A percentile compares a stretch with the other conserved stretches of the same genome.
Evolutionary conservation across 2,329 filamentous ascomycete species (phyloP).

Genomic region (Metarhizium anisopliae): DNA sequence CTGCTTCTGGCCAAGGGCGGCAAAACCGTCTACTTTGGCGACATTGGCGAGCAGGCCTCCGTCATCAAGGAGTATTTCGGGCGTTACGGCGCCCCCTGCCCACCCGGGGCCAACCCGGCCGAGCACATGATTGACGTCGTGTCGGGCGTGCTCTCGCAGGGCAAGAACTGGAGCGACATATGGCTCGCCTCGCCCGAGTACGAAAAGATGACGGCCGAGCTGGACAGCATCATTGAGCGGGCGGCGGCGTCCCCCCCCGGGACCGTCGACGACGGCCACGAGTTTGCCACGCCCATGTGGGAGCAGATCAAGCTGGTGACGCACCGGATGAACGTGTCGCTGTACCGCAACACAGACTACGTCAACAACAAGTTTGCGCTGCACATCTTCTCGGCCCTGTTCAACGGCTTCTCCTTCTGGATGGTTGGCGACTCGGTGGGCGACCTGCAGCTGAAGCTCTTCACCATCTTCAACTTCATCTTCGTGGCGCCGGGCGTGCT

Average conservation of each 20-base stretch:
- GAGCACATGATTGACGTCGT: conserved; percentile 65
- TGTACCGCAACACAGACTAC: conserved; percentile 58
- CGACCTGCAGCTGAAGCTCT: conserved; percentile 45
- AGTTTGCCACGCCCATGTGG: conserved; percentile 58
- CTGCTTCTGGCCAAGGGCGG: conserved; percentile 57
- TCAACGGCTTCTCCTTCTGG: conserved; percentile 56
- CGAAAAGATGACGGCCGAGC: conserved; percentile 46
- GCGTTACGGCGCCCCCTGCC: conserved; percentile 54
- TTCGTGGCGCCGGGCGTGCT: conserved; percentile 51
- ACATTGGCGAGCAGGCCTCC: conserved; percentile 47
- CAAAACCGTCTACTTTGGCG: conserved; percentile 58
- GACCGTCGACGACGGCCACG: conserved; percentile 43
- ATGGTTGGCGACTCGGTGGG: conserved; percentile 41
- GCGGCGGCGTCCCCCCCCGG: conserved; percentile 36
- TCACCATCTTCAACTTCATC: conserved; percentile 53
- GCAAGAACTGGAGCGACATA: conserved; percentile 57
- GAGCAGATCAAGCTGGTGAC: conserved; percentile 57
- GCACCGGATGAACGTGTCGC: conserved; percentile 49
- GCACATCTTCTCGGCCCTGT: conserved; percentile 25
- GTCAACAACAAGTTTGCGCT: conserved; percentile 53
- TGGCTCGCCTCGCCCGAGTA: conserved; percentile 59
- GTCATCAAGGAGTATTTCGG: conserved; percentile 57
- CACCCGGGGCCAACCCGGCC: conserved; percentile 56
- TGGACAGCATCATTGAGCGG: conserved; percentile 51
- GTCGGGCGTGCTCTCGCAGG: conserved; percentile 37